Conservation (phyloP, 2,329 filamentous ascomycete species). For the Zymoseptoria brevis region DNA sequence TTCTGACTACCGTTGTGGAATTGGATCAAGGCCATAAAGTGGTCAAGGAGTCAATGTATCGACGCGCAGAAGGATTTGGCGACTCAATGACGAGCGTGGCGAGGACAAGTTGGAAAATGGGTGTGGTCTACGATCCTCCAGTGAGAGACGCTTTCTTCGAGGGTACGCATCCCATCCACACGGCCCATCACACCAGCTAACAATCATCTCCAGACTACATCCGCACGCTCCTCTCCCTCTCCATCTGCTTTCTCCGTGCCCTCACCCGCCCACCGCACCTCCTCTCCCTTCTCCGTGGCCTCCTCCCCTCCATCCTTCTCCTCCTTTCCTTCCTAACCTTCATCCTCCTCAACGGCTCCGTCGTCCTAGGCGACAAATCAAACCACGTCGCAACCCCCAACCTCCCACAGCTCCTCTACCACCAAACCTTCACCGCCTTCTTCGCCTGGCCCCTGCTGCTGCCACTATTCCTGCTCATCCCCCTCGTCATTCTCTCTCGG, state of each 20-base stretch:
- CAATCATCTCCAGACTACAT: slow-evolving; percentile 17
- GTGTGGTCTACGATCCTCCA: slow-evolving; percentile 44
- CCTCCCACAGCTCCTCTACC: slow-evolving; percentile 85
- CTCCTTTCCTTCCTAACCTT: slow-evolving; percentile 64
- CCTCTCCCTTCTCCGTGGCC: slow-evolving; percentile 9
- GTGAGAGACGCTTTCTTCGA: slow-evolving; percentile 41
- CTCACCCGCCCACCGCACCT: slow-evolving; percentile 24
- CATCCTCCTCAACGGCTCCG: slow-evolving; percentile 78
- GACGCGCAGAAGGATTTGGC: slow-evolving; percentile 24
- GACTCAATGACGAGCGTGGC: slow-evolving; percentile 22
- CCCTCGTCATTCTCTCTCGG: slow-evolving; percentile 20
- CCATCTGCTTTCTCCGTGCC: slow-evolving; percentile 46
- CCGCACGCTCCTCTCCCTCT: slow-evolving; percentile 53
- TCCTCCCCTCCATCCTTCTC: slow-evolving; percentile 50
- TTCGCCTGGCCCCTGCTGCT: slow-evolving; percentile 76
- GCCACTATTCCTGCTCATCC: slow-evolving; percentile 41
- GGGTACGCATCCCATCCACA: slow-evolving; percentile 31
- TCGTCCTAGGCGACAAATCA: slow-evolving; percentile 90
- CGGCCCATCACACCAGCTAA: neutral
- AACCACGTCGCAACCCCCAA: slow-evolving; percentile 89
- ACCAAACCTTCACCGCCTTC: slow-evolving; percentile 83
- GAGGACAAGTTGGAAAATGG: slow-evolving; percentile 32
- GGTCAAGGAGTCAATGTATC: slow-evolving; percentile 26
- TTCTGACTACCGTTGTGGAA: slow-evolving; percentile 39
- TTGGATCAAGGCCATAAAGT: slow-evolving; percentile 45